A percentile compares a stretch with the other conserved stretches of the same genome.
Conservation (phyloP, 306 rosid genomes). For the Castanea sativa region DNA sequence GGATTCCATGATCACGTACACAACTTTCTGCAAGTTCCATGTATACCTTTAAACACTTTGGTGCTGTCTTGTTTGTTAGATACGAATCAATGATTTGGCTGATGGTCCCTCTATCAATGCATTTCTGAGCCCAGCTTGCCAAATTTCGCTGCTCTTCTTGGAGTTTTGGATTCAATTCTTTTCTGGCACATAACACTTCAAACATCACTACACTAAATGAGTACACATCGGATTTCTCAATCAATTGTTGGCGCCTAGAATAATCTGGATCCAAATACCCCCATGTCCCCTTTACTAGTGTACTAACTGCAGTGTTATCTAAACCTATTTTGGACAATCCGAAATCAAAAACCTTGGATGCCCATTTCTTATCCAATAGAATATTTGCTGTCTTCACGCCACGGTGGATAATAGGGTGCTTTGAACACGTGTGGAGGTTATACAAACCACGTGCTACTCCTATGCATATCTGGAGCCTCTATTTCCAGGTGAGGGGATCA, state of each 20-base stretch:
- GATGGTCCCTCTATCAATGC: constrained; percentile 17
- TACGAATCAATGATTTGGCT: constrained; percentile 32
- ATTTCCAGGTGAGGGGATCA: constrained; percentile 17
- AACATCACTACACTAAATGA: constrained; percentile 31
- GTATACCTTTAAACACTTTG: constrained; percentile 37
- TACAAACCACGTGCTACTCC: constrained; percentile 15
- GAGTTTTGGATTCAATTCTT: not conserved
- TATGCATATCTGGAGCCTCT: constrained; percentile 17
- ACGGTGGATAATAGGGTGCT: constrained; percentile 27
- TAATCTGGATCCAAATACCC: constrained; percentile 42
- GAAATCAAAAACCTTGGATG: constrained; percentile 31
- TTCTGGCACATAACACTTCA: constrained; percentile 20
- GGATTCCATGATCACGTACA: constrained; percentile 41
- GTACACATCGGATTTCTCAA: constrained; percentile 28
- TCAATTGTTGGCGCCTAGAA: not conserved
- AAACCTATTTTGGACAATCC: constrained; percentile 27
- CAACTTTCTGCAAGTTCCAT: constrained; percentile 43
- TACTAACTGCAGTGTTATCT: constrained; percentile 14
- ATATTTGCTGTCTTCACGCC: constrained; percentile 32
- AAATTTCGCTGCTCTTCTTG: constrained; percentile 10
- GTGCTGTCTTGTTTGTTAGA: constrained; percentile 21
- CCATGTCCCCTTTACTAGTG: constrained; percentile 26
- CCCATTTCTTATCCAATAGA: constrained; percentile 22
- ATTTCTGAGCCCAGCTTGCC: constrained; percentile 9
- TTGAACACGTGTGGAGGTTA: constrained; percentile 15